Percentiles rank a stretch among this genome's conserved stretches.
Evolutionary conservation across 2,329 filamentous ascomycete species (phyloP).

Genomic region (Ophiocordyceps unilateralis): DNA sequence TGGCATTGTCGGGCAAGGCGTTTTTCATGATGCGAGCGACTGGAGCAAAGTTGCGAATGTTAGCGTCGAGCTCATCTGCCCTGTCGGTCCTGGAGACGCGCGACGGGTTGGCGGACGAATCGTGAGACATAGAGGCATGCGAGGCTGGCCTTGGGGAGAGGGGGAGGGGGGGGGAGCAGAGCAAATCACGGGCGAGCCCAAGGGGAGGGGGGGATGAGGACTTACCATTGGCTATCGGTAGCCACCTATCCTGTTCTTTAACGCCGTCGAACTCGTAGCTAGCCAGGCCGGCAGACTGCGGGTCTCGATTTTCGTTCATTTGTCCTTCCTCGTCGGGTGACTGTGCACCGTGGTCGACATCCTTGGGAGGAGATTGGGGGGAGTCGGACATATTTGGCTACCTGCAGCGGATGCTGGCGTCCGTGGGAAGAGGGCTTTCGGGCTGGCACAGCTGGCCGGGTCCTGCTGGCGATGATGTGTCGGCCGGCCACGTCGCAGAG

Average conservation of each 20-base stretch:
- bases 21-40: conserved; percentile 99
- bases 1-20: conserved; percentile 91
- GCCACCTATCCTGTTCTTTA: conserved; percentile 98
- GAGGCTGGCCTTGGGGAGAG: conserved; percentile 9
- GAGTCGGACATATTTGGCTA: conserved; percentile 83
- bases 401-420: conserved; percentile 46
- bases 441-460: conserved; percentile 34
- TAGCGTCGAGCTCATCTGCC: conserved; percentile 57
- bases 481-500: conserved; percentile 42
- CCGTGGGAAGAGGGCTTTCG: conserved; percentile 39
- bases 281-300: conserved; percentile 52
- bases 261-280: conserved; percentile 83
- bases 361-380: conserved; percentile 77
- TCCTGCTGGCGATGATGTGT: conserved; percentile 34
- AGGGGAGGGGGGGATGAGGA: conserved; percentile 16
- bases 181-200: conserved; percentile 27
- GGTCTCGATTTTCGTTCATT: conserved; percentile 76
- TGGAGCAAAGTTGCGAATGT: conserved; percentile 87
- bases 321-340: conserved; percentile 86
- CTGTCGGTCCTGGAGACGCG: conserved; percentile 29
- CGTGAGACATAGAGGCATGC: conserved; percentile 36
- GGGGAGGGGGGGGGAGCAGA: conserved; percentile 5
- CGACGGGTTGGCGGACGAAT: conserved; percentile 33
- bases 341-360: conserved; percentile 84
- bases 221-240: conserved; percentile 99